Evolutionary conservation across 1,284 basidiomycete species (phyloP).

Genomic region (Entoloma clypeatum): DNA sequence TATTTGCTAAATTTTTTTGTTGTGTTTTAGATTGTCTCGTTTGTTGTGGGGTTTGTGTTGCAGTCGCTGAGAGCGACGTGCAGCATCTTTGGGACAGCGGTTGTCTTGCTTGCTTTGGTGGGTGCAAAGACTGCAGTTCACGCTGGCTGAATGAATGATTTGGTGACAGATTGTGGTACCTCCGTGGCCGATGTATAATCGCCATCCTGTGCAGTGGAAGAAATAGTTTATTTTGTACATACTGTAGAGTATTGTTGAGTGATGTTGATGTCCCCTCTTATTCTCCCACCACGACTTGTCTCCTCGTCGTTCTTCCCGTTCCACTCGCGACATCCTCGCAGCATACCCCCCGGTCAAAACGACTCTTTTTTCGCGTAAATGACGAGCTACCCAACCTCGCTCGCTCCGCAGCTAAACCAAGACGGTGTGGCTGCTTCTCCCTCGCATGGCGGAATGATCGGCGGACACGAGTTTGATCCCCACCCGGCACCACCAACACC

Average conservation of each 20-base stretch:
- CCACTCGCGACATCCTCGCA: neutral
- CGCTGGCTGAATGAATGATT: neutral
- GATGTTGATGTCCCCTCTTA: neutral
- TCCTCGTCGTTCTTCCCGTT: neutral
- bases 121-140: conserved; percentile 26
- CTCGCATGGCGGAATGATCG: conserved; percentile 80
- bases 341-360: neutral
- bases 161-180: conserved; percentile 53
- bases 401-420: conserved; percentile 35
- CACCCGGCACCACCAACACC: conserved; percentile 66
- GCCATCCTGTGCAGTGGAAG: conserved; percentile 59
- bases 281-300: neutral
- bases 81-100: conserved; percentile 44
- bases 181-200: conserved; percentile 66
- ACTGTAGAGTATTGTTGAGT: conserved; percentile 4
- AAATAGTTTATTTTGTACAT: conserved; percentile 26
- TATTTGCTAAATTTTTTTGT: too few relatives aligned
- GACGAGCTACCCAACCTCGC: conserved; percentile 31
- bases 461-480: conserved; percentile 76
- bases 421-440: conserved; percentile 70
- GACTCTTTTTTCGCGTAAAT: conserved; percentile 13
- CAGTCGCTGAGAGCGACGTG: conserved; percentile 64
- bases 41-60: conserved; percentile 55
- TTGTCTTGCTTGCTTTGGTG: conserved; percentile 50
- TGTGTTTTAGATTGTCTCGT: too few relatives aligned